Evolutionary conservation across 2,329 filamentous ascomycete genomes (phyloP).

Genomic region (Pestalotiopsis sp.): DNA sequence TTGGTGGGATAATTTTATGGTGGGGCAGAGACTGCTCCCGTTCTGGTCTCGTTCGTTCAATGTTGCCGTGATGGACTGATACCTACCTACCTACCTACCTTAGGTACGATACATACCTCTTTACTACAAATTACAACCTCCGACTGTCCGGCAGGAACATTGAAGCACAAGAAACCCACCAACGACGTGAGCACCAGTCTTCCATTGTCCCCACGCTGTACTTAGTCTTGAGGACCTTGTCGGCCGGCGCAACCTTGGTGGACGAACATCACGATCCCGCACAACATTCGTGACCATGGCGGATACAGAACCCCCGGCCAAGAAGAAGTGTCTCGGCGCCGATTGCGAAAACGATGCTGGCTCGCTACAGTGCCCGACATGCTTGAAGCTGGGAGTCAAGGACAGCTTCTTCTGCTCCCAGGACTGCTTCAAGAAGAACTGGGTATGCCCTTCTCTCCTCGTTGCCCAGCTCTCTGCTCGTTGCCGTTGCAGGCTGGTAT

Average conservation of each 20-base stretch:
- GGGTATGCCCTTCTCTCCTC: constrained; percentile 64
- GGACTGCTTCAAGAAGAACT: constrained; percentile 98
- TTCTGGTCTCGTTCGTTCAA: too few relatives aligned
- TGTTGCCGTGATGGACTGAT: too few relatives aligned
- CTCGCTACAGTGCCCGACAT: constrained; percentile 89
- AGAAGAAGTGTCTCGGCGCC: constrained; percentile 75
- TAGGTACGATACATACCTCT: not conserved
- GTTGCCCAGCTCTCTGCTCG: constrained; percentile 3
- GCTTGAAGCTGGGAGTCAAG: constrained; percentile 82
- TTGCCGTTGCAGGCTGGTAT: not conserved
- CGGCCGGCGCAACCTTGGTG: not conserved
- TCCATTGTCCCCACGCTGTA: too few relatives aligned
- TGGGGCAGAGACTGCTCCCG: not conserved
- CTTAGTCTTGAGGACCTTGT: not conserved
- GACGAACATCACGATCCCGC: not conserved
- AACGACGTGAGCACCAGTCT: not conserved
- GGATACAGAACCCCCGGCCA: constrained; percentile 51
- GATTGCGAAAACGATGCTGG: constrained; percentile 89
- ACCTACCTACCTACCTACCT: not conserved
- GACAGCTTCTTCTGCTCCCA: constrained; percentile 97
- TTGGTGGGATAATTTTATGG: not conserved
- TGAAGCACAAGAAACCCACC: not conserved
- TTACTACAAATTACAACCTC: not conserved
- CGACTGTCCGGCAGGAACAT: not conserved
- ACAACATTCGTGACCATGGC: constrained; percentile 34